Evolutionary conservation across 2,329 filamentous ascomycete species (phyloP).

Genomic region (Phaeomoniella chlamydospora): DNA sequence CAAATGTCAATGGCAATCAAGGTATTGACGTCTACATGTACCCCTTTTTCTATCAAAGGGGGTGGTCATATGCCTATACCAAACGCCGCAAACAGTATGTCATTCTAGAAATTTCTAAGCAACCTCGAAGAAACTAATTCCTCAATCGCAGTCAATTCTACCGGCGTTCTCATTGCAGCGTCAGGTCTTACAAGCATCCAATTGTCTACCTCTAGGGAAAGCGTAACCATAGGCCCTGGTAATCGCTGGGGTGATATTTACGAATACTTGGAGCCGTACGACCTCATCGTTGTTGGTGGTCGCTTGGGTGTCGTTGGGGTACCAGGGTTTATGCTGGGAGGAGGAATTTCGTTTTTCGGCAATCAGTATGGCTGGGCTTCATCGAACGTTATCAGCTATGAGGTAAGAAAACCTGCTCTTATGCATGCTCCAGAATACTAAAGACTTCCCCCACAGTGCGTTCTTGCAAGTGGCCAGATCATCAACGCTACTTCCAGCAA

Average conservation of each 20-base stretch:
- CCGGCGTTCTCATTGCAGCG: background rate
- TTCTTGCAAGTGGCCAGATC: slow-evolving; percentile 16
- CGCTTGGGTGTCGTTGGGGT: slow-evolving; percentile 15
- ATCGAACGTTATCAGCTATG: slow-evolving; percentile 20
- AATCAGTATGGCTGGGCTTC: slow-evolving; percentile 19
- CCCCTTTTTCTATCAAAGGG: slow-evolving; percentile 28
- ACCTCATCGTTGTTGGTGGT: slow-evolving; percentile 19
- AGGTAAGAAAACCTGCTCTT: too few species aligned
- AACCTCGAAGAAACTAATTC: slow-evolving; percentile 1
- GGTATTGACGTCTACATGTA: slow-evolving; percentile 1
- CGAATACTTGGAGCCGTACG: slow-evolving; percentile 12
- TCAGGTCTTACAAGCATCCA: slow-evolving; percentile 5
- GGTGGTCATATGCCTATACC: slow-evolving; percentile 10
- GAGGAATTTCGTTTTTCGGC: slow-evolving; percentile 19
- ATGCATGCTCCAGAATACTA: too few species aligned
- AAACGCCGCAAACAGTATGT: slow-evolving; percentile 37
- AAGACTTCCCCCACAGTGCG: too few species aligned
- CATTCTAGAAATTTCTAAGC: too few species aligned
- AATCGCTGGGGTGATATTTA: slow-evolving; percentile 21
- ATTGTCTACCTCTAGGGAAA: slow-evolving; percentile 13
- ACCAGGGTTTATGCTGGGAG: slow-evolving; percentile 13
- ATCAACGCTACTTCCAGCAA: slow-evolving; percentile 11
- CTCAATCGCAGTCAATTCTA: too few species aligned
- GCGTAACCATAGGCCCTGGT: slow-evolving; percentile 17
- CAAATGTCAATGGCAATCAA: slow-evolving; percentile 15